Conservation (phyloP, 2,329 filamentous ascomycete genomes). For the Fusarium sp. region DNA sequence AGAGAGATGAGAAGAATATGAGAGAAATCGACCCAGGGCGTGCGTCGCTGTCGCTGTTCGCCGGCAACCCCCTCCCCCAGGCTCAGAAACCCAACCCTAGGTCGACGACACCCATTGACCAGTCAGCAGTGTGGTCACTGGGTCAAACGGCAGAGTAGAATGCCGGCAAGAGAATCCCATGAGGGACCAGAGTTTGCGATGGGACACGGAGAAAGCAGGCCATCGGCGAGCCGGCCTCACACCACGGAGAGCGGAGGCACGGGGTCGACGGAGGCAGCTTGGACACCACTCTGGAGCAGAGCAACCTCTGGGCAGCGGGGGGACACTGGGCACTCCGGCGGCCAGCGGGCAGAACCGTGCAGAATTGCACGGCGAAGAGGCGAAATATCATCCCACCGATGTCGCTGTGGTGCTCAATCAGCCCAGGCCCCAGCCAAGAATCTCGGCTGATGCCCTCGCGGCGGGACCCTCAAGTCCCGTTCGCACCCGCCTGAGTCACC, state of each 20-base stretch:
- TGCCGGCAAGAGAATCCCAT: slow-evolving; percentile 34
- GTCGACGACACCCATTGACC: slow-evolving; percentile 24
- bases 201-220: slow-evolving; percentile 37
- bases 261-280: slow-evolving; percentile 17
- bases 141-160: slow-evolving; percentile 22
- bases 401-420: slow-evolving; percentile 46
- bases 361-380: slow-evolving; percentile 44
- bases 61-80: slow-evolving; percentile 21
- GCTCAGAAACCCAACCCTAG: slow-evolving; percentile 5
- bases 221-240: slow-evolving; percentile 40
- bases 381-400: slow-evolving; percentile 46
- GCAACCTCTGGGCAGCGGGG: slow-evolving; percentile 30
- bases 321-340: slow-evolving; percentile 34
- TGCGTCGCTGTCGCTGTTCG: slow-evolving; percentile 10
- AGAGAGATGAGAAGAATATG: slow-evolving; percentile 20
- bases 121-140: slow-evolving; percentile 35
- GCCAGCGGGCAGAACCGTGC: slow-evolving; percentile 45
- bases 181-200: slow-evolving; percentile 31
- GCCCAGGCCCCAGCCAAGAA: slow-evolving; percentile 43
- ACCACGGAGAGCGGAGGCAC: slow-evolving; percentile 38
- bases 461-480: slow-evolving; percentile 42
- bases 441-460: slow-evolving; percentile 46
- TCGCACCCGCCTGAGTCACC: slow-evolving; percentile 43
- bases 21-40: slow-evolving; percentile 11
- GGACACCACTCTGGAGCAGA: slow-evolving; percentile 34